Evolutionary conservation across 2,329 filamentous ascomycete genomes (phyloP).

Genomic region (Sporothrix schenckii): DNA sequence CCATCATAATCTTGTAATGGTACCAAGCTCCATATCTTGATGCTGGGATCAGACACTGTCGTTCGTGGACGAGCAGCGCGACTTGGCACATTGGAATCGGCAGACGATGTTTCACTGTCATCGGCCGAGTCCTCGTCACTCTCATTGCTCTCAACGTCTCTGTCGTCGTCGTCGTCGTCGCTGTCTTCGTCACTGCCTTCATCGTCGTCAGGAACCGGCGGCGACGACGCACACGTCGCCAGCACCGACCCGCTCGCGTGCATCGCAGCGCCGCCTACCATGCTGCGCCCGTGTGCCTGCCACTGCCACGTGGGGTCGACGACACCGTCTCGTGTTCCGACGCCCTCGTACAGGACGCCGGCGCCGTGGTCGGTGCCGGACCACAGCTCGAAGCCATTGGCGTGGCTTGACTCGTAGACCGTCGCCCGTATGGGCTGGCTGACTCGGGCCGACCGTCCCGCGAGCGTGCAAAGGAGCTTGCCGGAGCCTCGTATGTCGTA

Average conservation of each 20-base stretch:
- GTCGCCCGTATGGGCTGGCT: constrained; percentile 62
- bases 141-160: constrained; percentile 39
- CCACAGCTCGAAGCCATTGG: constrained; percentile 62
- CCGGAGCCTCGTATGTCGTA: constrained; percentile 66
- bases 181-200: constrained; percentile 32
- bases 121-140: constrained; percentile 16
- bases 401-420: constrained; percentile 48
- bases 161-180: constrained; percentile 9
- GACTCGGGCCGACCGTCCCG: constrained; percentile 53
- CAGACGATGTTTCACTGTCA: background rate
- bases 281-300: constrained; percentile 50
- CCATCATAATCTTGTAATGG: background rate
- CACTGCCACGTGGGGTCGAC: constrained; percentile 55
- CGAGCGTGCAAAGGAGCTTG: constrained; percentile 57
- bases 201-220: constrained; percentile 38
- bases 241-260: constrained; percentile 60
- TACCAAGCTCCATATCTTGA: constrained; percentile 34
- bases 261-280: constrained; percentile 53
- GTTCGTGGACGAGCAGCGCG: background rate
- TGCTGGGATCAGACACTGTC: constrained; percentile 21
- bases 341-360: constrained; percentile 62
- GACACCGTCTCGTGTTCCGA: constrained; percentile 53
- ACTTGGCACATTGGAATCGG: background rate
- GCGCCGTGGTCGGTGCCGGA: constrained; percentile 58
- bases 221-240: constrained; percentile 61